A percentile compares a stretch with the other conserved stretches of the same genome.
These are phyloP conservation scores for Sanguinoderma infundibulare DNA, from an alignment of 1,284 basidiomycete genomes.

Conservation along the genomic window DNA sequence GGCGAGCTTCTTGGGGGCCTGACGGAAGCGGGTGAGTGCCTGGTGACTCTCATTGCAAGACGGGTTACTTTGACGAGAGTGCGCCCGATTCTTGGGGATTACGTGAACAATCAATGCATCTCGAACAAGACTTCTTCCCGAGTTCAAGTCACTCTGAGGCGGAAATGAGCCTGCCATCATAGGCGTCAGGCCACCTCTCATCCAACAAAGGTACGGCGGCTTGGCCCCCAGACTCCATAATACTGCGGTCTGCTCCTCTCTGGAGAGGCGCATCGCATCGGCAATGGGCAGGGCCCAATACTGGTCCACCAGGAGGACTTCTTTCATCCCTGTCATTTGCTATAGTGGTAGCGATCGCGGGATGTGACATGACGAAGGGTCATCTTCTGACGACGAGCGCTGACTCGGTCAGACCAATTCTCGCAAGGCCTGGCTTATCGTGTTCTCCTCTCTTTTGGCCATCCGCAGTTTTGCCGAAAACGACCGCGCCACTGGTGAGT, in stretches of 20 bases:
- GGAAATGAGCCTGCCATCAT: background rate
- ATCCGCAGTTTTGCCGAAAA: conserved; percentile 35
- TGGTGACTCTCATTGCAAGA: background rate
- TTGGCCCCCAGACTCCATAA: background rate
- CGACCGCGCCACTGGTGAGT: conserved; percentile 21
- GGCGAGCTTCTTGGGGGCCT: background rate
- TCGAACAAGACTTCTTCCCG: background rate
- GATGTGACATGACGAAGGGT: background rate
- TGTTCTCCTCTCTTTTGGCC: conserved; percentile 9
- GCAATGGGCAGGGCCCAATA: too few species aligned
- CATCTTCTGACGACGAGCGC: background rate
- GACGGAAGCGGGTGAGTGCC: background rate
- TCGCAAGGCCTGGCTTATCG: conserved; percentile 26
- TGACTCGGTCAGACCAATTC: background rate
- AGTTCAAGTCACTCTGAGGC: background rate
- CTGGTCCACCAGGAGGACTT: background rate
- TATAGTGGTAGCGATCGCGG: background rate
- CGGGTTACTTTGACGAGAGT: background rate
- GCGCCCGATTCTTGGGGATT: too few species aligned
- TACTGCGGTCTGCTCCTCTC: too few species aligned
- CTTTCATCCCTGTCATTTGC: too few species aligned
- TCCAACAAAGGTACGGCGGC: background rate
- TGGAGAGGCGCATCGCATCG: too few species aligned
- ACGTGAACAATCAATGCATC: background rate
- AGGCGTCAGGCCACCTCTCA: background rate